Conservation (phyloP, 2,329 filamentous ascomycete genomes). For the Eutypella sp. region DNA sequence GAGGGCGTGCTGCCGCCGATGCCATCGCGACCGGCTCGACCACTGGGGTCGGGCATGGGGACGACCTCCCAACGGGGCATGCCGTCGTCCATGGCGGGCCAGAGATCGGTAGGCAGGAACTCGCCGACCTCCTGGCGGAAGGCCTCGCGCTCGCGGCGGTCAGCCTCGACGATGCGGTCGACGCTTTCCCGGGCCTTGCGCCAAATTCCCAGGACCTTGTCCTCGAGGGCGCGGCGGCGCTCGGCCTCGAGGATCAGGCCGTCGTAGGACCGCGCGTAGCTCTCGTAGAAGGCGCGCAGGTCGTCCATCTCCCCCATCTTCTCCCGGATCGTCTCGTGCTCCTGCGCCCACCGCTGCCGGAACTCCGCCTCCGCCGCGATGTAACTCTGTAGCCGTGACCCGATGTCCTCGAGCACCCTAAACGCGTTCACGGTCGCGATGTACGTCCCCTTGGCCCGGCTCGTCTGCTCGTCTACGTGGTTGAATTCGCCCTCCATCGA, state of each 20-base stretch:
- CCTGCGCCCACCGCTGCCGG: slow-evolving; percentile 64
- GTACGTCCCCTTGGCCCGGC: slow-evolving; percentile 50
- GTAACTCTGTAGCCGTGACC: slow-evolving; percentile 59
- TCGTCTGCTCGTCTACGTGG: slow-evolving; percentile 58
- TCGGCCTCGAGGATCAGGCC: slow-evolving; percentile 79
- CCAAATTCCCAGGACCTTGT: slow-evolving; percentile 68
- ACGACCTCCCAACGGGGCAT: slow-evolving; percentile 49
- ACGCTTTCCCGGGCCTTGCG: slow-evolving; percentile 73
- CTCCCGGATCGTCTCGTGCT: slow-evolving; percentile 62
- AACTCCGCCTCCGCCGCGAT: slow-evolving; percentile 62
- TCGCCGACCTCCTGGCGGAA: slow-evolving; percentile 83
- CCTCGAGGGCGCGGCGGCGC: slow-evolving; percentile 66
- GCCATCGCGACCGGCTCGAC: slow-evolving; percentile 12
- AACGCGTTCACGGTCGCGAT: slow-evolving; percentile 59
- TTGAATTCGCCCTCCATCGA: slow-evolving; percentile 72
- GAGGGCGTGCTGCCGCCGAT: slow-evolving; percentile 21
- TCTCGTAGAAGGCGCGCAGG: slow-evolving; percentile 78
- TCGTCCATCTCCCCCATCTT: slow-evolving; percentile 73
- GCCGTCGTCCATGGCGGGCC: slow-evolving; percentile 67
- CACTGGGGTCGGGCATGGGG: slow-evolving; percentile 27
- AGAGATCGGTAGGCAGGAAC: slow-evolving; percentile 81
- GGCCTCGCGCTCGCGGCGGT: slow-evolving; percentile 66
- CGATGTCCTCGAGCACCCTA: slow-evolving; percentile 61
- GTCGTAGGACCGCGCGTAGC: slow-evolving; percentile 80
- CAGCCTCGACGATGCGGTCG: slow-evolving; percentile 67